Evolutionary conservation across 106 monocot species (phyloP).

Genomic region (Acanthochlamys bracteata): DNA sequence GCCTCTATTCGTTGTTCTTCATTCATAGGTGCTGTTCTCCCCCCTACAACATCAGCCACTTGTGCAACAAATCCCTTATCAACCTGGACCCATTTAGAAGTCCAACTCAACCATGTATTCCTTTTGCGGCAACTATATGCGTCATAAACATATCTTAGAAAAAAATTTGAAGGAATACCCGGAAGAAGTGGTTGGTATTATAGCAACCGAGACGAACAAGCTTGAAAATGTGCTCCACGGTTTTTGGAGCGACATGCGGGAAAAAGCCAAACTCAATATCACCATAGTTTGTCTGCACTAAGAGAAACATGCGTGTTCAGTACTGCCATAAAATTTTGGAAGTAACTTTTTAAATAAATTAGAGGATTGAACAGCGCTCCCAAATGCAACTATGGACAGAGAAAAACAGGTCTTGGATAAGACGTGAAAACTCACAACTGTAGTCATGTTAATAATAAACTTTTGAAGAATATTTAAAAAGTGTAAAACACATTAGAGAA

Average conservation of each 20-base stretch:
- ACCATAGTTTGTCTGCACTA: constrained; percentile 73
- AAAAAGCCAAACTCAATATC: constrained; percentile 96
- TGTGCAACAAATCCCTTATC: constrained; percentile 98
- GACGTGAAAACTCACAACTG: too few relatives aligned
- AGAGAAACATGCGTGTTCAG: too few relatives aligned
- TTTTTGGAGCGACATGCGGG: constrained; percentile 80
- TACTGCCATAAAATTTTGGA: too few relatives aligned
- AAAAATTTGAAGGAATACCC: background rate
- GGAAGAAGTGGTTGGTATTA: constrained; percentile 92
- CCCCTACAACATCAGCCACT: constrained; percentile 81
- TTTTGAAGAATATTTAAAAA: too few relatives aligned
- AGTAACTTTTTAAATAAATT: too few relatives aligned
- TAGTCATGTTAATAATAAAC: too few relatives aligned
- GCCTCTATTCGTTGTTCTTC: constrained; percentile 72
- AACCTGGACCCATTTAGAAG: constrained; percentile 35
- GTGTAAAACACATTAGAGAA: too few relatives aligned
- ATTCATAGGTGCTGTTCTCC: constrained; percentile 88
- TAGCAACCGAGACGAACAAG: constrained; percentile 89
- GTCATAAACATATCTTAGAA: background rate
- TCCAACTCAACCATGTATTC: background rate
- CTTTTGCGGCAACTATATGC: too few relatives aligned
- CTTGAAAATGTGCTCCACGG: constrained; percentile 95
- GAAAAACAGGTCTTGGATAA: too few relatives aligned
- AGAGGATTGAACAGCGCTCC: too few relatives aligned
- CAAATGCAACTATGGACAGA: too few relatives aligned